phyloP scores from a whole-genome alignment of 306 rosid genomes.

The Luffa acutangula region DNA sequence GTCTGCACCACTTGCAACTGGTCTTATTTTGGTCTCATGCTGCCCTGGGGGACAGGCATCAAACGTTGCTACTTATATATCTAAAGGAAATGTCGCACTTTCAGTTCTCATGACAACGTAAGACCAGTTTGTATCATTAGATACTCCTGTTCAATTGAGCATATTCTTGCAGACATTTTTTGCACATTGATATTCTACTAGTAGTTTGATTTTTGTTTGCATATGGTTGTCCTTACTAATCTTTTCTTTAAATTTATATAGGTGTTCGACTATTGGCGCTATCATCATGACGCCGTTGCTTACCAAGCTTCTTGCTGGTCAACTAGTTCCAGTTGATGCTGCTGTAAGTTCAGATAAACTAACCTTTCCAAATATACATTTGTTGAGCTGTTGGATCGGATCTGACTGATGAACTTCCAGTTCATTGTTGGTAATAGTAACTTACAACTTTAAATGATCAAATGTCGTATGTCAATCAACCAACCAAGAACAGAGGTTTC shows the following conservation, averaged over 20 bases:
- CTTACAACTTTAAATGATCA: neutral
- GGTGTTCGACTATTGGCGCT: slow-evolving; percentile 92
- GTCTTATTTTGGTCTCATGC: slow-evolving; percentile 96
- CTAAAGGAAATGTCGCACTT: slow-evolving; percentile 93
- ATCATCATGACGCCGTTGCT: slow-evolving; percentile 88
- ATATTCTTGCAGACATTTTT: neutral
- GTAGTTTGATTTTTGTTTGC: neutral
- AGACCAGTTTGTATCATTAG: slow-evolving; percentile 7
- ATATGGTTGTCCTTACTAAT: neutral
- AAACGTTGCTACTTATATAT: slow-evolving; percentile 88
- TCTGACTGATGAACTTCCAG: neutral
- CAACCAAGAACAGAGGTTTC: neutral
- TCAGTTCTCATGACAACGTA: slow-evolving; percentile 95
- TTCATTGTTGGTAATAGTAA: neutral
- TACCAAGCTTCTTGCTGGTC: slow-evolving; percentile 92
- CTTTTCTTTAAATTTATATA: slow-evolving; percentile 18
- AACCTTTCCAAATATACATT: neutral
- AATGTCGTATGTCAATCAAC: neutral
- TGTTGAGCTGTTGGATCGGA: neutral
- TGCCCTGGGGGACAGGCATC: slow-evolving; percentile 99
- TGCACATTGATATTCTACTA: neutral
- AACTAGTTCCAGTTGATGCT: slow-evolving; percentile 93
- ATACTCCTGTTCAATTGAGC: slow-evolving; percentile 4
- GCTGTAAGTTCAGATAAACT: slow-evolving; percentile 45
- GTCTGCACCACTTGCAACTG: slow-evolving; percentile 91